Evolutionary conservation across 176 grass and related monocot species (phyloP).

Genomic region (Saccharum officinarum): DNA sequence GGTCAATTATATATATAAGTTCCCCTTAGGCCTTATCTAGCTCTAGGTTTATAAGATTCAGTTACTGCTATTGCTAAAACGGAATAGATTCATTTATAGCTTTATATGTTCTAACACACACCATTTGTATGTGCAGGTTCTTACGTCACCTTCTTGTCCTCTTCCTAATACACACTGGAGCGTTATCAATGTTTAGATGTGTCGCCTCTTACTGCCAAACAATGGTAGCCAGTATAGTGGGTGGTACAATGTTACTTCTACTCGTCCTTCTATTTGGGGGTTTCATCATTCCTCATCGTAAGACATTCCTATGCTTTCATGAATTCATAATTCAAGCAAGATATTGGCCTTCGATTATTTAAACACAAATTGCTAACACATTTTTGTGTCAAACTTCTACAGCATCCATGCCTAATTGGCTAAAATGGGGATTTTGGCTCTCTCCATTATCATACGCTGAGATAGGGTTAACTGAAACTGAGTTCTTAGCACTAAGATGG

Average conservation of each 20-base stretch:
- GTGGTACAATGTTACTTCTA: slow-evolving; percentile 19
- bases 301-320: slow-evolving; percentile 24
- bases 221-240: slow-evolving; percentile 8
- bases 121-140: slow-evolving; percentile 38
- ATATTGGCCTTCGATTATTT: background rate
- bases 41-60: background rate
- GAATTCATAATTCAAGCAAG: background rate
- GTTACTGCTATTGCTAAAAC: background rate
- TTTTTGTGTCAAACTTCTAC: slow-evolving; percentile 2
- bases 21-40: background rate
- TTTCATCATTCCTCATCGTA: slow-evolving; percentile 70
- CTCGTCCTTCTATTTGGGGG: slow-evolving; percentile 59
- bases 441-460: slow-evolving; percentile 73
- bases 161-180: slow-evolving; percentile 46
- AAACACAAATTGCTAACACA: background rate
- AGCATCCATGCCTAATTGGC: slow-evolving; percentile 70
- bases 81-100: background rate
- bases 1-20: too few species aligned
- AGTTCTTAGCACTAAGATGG: slow-evolving; percentile 82
- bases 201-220: slow-evolving; percentile 55
- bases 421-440: slow-evolving; percentile 85
- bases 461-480: slow-evolving; percentile 71
- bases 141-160: slow-evolving; percentile 60
- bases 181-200: slow-evolving; percentile 61
- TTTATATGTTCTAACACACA: background rate